Percentiles rank a stretch among this genome's conserved stretches.
Evolutionary conservation across 2,329 filamentous ascomycete species (phyloP).

Genomic region (Fusarium sp.): DNA sequence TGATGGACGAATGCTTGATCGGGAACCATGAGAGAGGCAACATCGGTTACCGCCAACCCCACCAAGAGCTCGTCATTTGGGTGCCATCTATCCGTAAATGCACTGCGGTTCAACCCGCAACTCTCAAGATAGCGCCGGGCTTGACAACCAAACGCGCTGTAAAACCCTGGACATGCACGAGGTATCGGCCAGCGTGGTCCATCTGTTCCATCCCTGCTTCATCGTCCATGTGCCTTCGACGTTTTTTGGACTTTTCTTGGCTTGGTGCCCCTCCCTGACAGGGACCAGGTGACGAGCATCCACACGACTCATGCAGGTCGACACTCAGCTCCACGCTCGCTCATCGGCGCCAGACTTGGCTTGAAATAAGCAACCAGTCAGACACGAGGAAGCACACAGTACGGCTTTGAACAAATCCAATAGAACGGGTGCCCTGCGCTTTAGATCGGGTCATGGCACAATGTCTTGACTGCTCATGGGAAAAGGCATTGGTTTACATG

Average conservation of each 20-base stretch:
- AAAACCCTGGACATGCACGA: conserved; percentile 35
- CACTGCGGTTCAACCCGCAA: conserved; percentile 49
- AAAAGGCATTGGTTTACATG: conserved; percentile 16
- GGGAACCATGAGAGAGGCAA: conserved; percentile 6
- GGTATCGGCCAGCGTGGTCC: conserved; percentile 17
- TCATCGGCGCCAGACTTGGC: conserved; percentile 31
- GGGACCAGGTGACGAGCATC: conserved; percentile 33
- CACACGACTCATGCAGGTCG: conserved; percentile 38
- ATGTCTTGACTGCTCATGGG: conserved; percentile 6
- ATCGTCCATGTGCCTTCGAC: conserved; percentile 23
- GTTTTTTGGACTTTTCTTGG: conserved; percentile 17
- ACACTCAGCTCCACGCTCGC: conserved; percentile 33
- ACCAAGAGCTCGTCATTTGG: conserved; percentile 22
- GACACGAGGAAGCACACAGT: conserved; percentile 30
- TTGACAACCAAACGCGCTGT: conserved; percentile 36
- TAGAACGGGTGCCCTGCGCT: conserved; percentile 39
- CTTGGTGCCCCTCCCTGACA: conserved; percentile 24
- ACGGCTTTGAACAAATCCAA: conserved; percentile 30
- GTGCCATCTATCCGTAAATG: conserved; percentile 43
- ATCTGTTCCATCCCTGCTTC: conserved; percentile 25
- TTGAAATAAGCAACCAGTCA: conserved; percentile 35
- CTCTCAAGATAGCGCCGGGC: conserved; percentile 45
- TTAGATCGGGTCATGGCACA: conserved; percentile 39
- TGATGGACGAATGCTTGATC: neutral
- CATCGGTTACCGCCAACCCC: conserved; percentile 17